Conservation (phyloP, 2,329 filamentous ascomycete genomes). For the Fusarium metavorans region DNA sequence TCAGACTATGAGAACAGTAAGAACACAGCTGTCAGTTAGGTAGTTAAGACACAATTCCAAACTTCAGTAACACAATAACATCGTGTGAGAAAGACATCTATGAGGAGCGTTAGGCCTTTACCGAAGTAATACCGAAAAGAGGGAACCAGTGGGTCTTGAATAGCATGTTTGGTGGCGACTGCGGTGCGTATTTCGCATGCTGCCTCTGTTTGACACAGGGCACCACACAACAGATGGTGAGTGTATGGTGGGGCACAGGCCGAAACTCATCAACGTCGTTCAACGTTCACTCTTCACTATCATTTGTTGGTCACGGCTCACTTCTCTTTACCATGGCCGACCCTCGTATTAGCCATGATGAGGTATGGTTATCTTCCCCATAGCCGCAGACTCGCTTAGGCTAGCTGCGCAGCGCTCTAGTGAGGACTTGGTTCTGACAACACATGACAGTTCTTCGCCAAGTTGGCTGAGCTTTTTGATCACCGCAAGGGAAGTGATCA, state of each 20-base stretch:
- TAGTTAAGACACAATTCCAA: not conserved
- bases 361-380: constrained; percentile 26
- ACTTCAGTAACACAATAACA: not conserved
- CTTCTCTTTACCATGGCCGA: constrained; percentile 35
- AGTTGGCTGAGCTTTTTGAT: constrained; percentile 76
- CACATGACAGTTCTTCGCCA: constrained; percentile 75
- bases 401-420: constrained; percentile 3
- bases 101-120: not conserved
- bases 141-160: not conserved
- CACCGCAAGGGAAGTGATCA: constrained; percentile 75
- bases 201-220: not conserved
- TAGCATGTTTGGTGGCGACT: not conserved
- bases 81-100: not conserved
- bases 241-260: constrained; percentile 41
- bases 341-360: constrained; percentile 43
- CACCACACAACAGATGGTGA: constrained; percentile 18
- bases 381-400: not conserved
- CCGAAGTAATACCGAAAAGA: not conserved
- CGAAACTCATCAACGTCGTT: constrained; percentile 31
- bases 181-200: not conserved
- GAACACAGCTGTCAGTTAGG: not conserved
- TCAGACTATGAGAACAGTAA: not conserved
- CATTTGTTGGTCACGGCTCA: constrained; percentile 7
- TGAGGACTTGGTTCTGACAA: constrained; percentile 17
- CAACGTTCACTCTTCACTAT: constrained; percentile 20